These are phyloP conservation scores for Fermentozyma sake DNA, from an alignment of 1,139 yeast species.

Conservation along the genomic window DNA sequence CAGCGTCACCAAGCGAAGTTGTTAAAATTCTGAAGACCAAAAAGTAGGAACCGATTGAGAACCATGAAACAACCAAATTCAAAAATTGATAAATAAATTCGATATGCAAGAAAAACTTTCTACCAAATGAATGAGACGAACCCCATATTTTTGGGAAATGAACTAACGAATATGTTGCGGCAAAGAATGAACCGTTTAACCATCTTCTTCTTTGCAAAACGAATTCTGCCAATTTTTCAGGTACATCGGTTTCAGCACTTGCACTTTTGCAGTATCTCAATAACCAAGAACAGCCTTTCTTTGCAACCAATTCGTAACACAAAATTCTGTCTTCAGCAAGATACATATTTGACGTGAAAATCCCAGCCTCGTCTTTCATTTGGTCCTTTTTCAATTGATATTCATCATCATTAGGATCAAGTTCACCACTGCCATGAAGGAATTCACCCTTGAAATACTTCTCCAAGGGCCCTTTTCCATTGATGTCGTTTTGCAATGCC, in stretches of 20 bases:
- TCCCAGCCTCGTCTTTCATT: constrained; percentile 44
- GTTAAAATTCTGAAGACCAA: constrained; percentile 78
- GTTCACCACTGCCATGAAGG: constrained; percentile 41
- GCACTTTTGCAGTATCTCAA: constrained; percentile 45
- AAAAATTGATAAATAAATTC: constrained; percentile 43
- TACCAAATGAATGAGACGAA: constrained; percentile 37
- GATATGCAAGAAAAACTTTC: constrained; percentile 40
- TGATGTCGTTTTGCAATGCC: constrained; percentile 40
- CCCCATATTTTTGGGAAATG: constrained; percentile 43
- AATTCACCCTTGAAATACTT: constrained; percentile 49
- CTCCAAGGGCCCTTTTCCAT: constrained; percentile 44
- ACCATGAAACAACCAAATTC: constrained; percentile 62
- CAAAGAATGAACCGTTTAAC: constrained; percentile 49
- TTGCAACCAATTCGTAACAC: constrained; percentile 47
- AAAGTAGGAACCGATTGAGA: constrained; percentile 75
- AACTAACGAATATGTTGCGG: constrained; percentile 44
- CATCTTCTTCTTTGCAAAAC: constrained; percentile 48
- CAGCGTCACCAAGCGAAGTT: constrained; percentile 55
- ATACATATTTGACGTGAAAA: constrained; percentile 48
- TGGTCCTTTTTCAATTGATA: constrained; percentile 35
- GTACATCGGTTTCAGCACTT: constrained; percentile 48
- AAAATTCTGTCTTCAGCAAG: constrained; percentile 49
- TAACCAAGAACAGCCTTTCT: constrained; percentile 40
- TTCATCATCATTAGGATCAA: constrained; percentile 46
- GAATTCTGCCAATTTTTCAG: constrained; percentile 43